These are phyloP conservation scores for Paecilomyces niveus DNA, from an alignment of 2,329 filamentous ascomycete genomes.

Conservation along the genomic window DNA sequence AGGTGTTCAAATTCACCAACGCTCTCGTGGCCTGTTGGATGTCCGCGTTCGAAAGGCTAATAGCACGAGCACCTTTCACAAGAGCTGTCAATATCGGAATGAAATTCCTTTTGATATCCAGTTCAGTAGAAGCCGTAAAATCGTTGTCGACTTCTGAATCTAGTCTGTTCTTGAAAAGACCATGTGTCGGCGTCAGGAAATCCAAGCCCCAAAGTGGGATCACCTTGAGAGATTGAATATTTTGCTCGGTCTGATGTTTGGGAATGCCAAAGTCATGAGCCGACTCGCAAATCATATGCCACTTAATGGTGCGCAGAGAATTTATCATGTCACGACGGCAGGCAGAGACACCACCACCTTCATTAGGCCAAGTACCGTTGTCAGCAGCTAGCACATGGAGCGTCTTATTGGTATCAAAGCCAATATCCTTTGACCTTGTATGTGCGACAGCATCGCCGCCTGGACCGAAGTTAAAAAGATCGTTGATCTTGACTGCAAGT, in stretches of 20 bases:
- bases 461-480: conserved; percentile 46
- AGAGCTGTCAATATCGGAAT: conserved; percentile 46
- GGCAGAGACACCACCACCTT: conserved; percentile 49
- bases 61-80: conserved; percentile 44
- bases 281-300: conserved; percentile 49
- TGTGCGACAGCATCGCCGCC: conserved; percentile 48
- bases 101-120: conserved; percentile 48
- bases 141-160: conserved; percentile 46
- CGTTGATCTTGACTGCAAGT: conserved; percentile 45
- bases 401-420: conserved; percentile 41
- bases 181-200: conserved; percentile 46
- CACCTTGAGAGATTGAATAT: conserved; percentile 48
- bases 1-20: conserved; percentile 43
- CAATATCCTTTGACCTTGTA: conserved; percentile 42
- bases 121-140: conserved; percentile 34
- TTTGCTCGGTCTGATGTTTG: conserved; percentile 49
- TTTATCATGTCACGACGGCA: conserved; percentile 51
- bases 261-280: conserved; percentile 51
- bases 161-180: conserved; percentile 47
- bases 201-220: conserved; percentile 51
- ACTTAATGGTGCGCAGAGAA: conserved; percentile 46
- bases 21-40: conserved; percentile 42
- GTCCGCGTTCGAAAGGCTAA: conserved; percentile 35
- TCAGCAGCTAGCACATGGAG: conserved; percentile 48
- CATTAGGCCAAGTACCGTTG: conserved; percentile 48